phyloP scores from a whole-genome alignment of 1,139 yeast species.

The Diutina scorzettiae region DNA sequence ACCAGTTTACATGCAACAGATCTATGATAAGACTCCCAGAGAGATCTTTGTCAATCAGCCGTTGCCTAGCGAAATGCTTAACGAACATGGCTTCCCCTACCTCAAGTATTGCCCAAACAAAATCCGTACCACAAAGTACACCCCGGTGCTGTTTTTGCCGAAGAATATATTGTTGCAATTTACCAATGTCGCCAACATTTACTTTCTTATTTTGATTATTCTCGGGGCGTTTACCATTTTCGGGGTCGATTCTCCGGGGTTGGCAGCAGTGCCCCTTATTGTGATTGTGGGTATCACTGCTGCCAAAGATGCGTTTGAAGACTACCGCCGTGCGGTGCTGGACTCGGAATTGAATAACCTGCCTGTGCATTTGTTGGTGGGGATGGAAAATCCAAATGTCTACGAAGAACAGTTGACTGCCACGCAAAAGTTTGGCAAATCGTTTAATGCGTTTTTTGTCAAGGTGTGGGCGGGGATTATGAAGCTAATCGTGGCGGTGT shows the following conservation, averaged over 20 bases:
- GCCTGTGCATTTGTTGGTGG: slow-evolving; percentile 17
- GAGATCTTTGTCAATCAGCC: slow-evolving; percentile 26
- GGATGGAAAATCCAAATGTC: slow-evolving; percentile 68
- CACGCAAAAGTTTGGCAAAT: slow-evolving; percentile 57
- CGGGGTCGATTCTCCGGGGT: slow-evolving; percentile 83
- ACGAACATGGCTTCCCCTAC: slow-evolving; percentile 39
- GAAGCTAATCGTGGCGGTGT: slow-evolving; percentile 13
- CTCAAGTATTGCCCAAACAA: slow-evolving; percentile 67
- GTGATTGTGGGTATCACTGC: slow-evolving; percentile 87
- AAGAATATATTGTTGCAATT: slow-evolving; percentile 74
- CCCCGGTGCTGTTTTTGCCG: slow-evolving; percentile 81
- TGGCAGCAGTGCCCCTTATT: slow-evolving; percentile 87
- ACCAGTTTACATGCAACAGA: slow-evolving; percentile 25
- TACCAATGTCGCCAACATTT: slow-evolving; percentile 79
- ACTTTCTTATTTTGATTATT: slow-evolving; percentile 71
- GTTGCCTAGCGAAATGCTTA: slow-evolving; percentile 19
- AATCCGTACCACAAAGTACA: slow-evolving; percentile 90
- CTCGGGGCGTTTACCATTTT: slow-evolving; percentile 82
- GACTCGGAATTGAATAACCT: slow-evolving; percentile 76
- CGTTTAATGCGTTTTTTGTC: slow-evolving; percentile 13
- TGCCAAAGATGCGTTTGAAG: slow-evolving; percentile 88
- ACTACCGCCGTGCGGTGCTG: slow-evolving; percentile 67
- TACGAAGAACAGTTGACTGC: slow-evolving; percentile 47
- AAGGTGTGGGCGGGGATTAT: slow-evolving; percentile 59
- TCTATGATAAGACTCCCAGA: slow-evolving; percentile 26